Evolutionary conservation across 2,329 filamentous ascomycete genomes (phyloP).

Genomic region (Zymoseptoria brevis): DNA sequence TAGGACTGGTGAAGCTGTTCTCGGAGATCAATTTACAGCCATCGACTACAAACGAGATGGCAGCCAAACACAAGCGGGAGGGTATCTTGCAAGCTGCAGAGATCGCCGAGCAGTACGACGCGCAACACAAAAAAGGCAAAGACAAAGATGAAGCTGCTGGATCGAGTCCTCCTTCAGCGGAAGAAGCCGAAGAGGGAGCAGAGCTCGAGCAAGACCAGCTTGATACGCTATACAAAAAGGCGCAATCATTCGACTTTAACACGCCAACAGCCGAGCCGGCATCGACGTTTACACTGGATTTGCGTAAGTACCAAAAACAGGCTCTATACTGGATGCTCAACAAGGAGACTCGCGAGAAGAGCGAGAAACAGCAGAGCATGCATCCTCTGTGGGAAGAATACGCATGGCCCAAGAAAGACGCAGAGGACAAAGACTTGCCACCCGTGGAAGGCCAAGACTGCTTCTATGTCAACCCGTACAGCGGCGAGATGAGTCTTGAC

Average conservation of each 20-base stretch:
- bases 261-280: constrained; percentile 81
- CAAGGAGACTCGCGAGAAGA: constrained; percentile 76
- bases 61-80: constrained; percentile 72
- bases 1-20: constrained; percentile 80
- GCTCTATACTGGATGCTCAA: constrained; percentile 92
- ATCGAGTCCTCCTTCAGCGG: constrained; percentile 48
- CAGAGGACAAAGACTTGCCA: constrained; percentile 69
- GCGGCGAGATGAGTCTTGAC: constrained; percentile 81
- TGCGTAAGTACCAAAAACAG: constrained; percentile 92
- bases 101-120: constrained; percentile 63
- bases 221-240: constrained; percentile 88
- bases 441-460: constrained; percentile 55
- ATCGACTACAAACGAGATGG: constrained; percentile 62
- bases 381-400: constrained; percentile 98
- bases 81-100: constrained; percentile 82
- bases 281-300: constrained; percentile 68
- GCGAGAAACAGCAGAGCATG: constrained; percentile 71
- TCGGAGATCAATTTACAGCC: constrained; percentile 81
- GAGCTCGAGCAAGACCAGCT: constrained; percentile 94
- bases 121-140: constrained; percentile 48
- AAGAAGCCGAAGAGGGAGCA: constrained; percentile 69
- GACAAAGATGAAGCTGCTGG: constrained; percentile 32
- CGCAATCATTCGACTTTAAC: constrained; percentile 91
- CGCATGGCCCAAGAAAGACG: constrained; percentile 76
- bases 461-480: constrained; percentile 97